Percentiles rank a stretch among this genome's conserved stretches.
Evolutionary conservation across 2,329 filamentous ascomycete species (phyloP).

Genomic region (Apiospora rasikravindrae): DNA sequence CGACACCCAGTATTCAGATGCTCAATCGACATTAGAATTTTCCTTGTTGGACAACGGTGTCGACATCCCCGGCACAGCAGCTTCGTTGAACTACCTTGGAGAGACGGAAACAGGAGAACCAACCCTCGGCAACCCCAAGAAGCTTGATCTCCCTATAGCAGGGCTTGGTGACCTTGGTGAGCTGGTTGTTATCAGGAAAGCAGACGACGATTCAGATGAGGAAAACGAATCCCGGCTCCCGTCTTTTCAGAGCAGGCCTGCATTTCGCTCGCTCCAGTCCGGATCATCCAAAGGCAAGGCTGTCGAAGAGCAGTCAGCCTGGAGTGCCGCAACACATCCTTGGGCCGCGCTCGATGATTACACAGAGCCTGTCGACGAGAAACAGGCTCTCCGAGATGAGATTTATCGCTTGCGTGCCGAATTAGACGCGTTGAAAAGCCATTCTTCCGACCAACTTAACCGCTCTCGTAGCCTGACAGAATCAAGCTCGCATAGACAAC

Average conservation of each 20-base stretch:
- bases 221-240: neutral
- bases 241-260: neutral
- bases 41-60: constrained; percentile 1
- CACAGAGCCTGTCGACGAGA: constrained; percentile 3
- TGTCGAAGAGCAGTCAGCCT: constrained; percentile 2
- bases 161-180: constrained; percentile 1
- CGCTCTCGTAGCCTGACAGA: neutral
- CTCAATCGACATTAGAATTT: constrained; percentile 9
- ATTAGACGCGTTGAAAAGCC: constrained; percentile 18
- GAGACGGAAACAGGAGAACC: neutral
- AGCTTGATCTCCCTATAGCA: neutral
- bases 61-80: neutral
- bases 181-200: constrained; percentile 1
- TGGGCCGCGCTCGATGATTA: constrained; percentile 19
- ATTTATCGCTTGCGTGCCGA: constrained; percentile 22
- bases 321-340: constrained; percentile 21
- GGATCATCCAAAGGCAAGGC: constrained; percentile 8
- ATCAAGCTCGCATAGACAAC: neutral
- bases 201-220: neutral
- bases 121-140: neutral
- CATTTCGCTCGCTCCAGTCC: neutral
- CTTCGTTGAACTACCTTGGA: neutral
- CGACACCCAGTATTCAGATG: constrained; percentile 16
- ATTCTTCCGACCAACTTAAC: neutral
- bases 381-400: constrained; percentile 19